Conservation (phyloP, 2,329 filamentous ascomycete species). For the Calonectria honghensis region DNA sequence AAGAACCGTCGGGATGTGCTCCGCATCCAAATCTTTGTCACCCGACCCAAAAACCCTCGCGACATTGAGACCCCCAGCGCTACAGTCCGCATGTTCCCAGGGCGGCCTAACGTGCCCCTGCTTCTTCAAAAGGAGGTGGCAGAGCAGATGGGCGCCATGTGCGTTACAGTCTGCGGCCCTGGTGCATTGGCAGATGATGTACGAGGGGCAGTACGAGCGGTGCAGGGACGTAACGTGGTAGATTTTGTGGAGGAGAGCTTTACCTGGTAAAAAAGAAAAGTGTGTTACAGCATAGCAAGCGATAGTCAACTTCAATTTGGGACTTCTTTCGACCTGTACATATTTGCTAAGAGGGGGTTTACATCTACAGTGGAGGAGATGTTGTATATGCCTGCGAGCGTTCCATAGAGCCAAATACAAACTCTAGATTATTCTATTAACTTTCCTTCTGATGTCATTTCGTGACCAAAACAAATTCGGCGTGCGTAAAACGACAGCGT, state of each 20-base stretch:
- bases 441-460: neutral
- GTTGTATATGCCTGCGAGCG: conserved; percentile 46
- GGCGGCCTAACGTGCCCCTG: conserved; percentile 87
- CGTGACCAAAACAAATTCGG: neutral
- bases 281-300: conserved; percentile 20
- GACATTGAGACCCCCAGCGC: conserved; percentile 85
- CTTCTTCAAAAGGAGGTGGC: conserved; percentile 89
- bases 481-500: neutral
- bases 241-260: conserved; percentile 89
- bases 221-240: conserved; percentile 78
- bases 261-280: conserved; percentile 69
- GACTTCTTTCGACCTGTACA: conserved; percentile 56
- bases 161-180: conserved; percentile 86
- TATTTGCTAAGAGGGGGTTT: conserved; percentile 51
- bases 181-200: conserved; percentile 86
- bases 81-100: conserved; percentile 94
- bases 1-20: conserved; percentile 88
- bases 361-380: conserved; percentile 45
- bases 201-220: conserved; percentile 78
- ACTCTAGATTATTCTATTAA: neutral
- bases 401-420: conserved; percentile 44
- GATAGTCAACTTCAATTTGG: conserved; percentile 37
- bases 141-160: conserved; percentile 90
- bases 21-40: conserved; percentile 92
- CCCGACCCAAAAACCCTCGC: conserved; percentile 87